These are phyloP conservation scores for Bauhinia variegata DNA, from an alignment of 306 rosid species.

Conservation along the genomic window DNA sequence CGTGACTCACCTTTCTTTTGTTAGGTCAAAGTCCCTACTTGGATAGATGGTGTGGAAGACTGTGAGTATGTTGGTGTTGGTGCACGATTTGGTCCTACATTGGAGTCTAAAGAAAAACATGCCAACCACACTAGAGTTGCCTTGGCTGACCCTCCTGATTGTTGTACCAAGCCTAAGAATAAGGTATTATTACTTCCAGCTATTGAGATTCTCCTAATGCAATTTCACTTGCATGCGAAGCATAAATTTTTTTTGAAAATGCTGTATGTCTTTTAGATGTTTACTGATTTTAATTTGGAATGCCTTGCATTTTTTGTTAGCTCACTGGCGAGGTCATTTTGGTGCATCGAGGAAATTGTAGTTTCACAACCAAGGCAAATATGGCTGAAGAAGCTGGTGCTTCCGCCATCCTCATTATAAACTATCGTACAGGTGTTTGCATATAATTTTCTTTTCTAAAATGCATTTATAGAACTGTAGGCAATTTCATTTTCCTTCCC, in stretches of 20 bases:
- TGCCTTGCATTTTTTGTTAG: conserved; percentile 68
- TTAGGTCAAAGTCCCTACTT: conserved; percentile 89
- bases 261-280: conserved; percentile 25
- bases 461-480: conserved; percentile 6
- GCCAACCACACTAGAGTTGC: conserved; percentile 83
- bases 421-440: conserved; percentile 71
- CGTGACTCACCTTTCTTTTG: conserved; percentile 27
- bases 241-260: conserved; percentile 34
- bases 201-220: conserved; percentile 7
- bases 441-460: conserved; percentile 28
- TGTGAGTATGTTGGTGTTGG: conserved; percentile 91
- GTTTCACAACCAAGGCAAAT: conserved; percentile 94
- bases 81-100: conserved; percentile 84
- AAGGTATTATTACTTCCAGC: conserved; percentile 52
- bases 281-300: conserved; percentile 50
- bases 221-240: conserved; percentile 29
- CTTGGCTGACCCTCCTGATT: conserved; percentile 94
- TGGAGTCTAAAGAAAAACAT: conserved; percentile 86
- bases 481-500: conserved; percentile 19
- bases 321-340: conserved; percentile 76
- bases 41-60: conserved; percentile 61
- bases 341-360: conserved; percentile 92
- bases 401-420: conserved; percentile 90
- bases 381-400: conserved; percentile 78
- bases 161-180: conserved; percentile 65